A percentile compares a stretch with the other conserved stretches of the same genome.
Evolutionary conservation across 2,329 filamentous ascomycete species (phyloP).

Genomic region (Penicillium sp.): DNA sequence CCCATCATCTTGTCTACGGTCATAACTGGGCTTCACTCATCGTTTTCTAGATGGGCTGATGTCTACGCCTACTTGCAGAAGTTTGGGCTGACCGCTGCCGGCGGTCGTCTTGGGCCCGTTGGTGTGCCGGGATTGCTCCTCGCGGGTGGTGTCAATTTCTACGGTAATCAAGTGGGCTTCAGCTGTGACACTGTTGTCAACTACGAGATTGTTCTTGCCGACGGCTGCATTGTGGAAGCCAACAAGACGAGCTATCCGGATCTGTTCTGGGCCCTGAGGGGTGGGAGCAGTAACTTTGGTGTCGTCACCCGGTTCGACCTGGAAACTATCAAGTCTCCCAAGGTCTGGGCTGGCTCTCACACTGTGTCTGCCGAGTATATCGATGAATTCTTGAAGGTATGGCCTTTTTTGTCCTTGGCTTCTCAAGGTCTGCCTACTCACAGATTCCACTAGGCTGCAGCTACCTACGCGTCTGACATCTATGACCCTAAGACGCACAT

Average conservation of each 20-base stretch:
- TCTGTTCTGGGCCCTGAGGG: slow-evolving; percentile 44
- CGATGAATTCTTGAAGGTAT: slow-evolving; percentile 27
- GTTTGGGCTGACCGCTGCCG: slow-evolving; percentile 24
- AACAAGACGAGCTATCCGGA: slow-evolving; percentile 33
- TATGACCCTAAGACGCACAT: slow-evolving; percentile 33
- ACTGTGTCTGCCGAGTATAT: slow-evolving; percentile 27
- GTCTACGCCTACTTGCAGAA: slow-evolving; percentile 34
- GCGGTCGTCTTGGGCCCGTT: slow-evolving; percentile 32
- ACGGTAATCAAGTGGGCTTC: slow-evolving; percentile 31
- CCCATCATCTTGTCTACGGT: background rate
- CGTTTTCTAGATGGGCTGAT: slow-evolving; percentile 29
- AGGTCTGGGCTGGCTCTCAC: slow-evolving; percentile 37
- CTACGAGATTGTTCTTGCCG: slow-evolving; percentile 41
- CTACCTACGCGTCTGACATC: slow-evolving; percentile 29
- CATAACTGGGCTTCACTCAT: background rate
- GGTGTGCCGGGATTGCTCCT: slow-evolving; percentile 32
- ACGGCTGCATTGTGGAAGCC: slow-evolving; percentile 39
- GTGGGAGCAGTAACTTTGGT: slow-evolving; percentile 46
- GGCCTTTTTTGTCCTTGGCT: background rate
- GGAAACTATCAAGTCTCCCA: slow-evolving; percentile 29
- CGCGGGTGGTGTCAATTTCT: slow-evolving; percentile 31
- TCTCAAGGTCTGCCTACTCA: slow-evolving; percentile 1
- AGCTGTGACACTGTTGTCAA: slow-evolving; percentile 31
- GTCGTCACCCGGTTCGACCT: slow-evolving; percentile 45
- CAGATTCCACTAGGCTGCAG: slow-evolving; percentile 20